These are phyloP conservation scores for Gyromitra esculenta DNA, from an alignment of 2,329 filamentous ascomycete genomes.

Conservation along the genomic window DNA sequence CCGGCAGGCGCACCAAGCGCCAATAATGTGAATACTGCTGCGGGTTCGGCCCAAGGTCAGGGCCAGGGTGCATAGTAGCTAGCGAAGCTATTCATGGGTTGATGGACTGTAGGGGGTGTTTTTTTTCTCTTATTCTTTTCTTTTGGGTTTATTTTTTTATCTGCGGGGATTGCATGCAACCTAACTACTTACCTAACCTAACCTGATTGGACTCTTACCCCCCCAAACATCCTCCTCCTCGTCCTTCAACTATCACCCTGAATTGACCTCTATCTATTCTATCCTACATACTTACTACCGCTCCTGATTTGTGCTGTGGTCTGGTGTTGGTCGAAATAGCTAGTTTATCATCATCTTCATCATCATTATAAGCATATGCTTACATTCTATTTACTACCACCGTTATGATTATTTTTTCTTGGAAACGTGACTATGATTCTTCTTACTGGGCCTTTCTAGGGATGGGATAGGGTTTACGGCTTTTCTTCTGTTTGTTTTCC, in stretches of 20 bases:
- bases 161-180: conserved; percentile 29
- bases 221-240: background rate
- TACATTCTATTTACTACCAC: conserved; percentile 12
- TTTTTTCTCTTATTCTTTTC: conserved; percentile 24
- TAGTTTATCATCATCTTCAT: conserved; percentile 30
- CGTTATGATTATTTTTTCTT: conserved; percentile 1
- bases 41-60: conserved; percentile 9
- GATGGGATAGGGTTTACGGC: background rate
- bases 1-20: conserved; percentile 11
- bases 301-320: conserved; percentile 7
- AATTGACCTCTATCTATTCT: conserved; percentile 11
- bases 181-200: conserved; percentile 34
- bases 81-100: conserved; percentile 5
- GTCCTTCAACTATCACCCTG: background rate
- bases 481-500: background rate
- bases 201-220: conserved; percentile 23
- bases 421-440: conserved; percentile 24
- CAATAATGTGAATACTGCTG: conserved; percentile 16
- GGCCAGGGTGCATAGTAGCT: conserved; percentile 20
- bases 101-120: background rate
- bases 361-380: conserved; percentile 27
- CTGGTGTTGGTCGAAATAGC: conserved; percentile 31
- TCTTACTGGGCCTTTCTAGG: background rate
- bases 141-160: conserved; percentile 40
- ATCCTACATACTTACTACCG: conserved; percentile 24